Evolutionary conservation across 73 alveolate genomes (phyloP).

Genomic region (Symbiodinium pilosum): DNA sequence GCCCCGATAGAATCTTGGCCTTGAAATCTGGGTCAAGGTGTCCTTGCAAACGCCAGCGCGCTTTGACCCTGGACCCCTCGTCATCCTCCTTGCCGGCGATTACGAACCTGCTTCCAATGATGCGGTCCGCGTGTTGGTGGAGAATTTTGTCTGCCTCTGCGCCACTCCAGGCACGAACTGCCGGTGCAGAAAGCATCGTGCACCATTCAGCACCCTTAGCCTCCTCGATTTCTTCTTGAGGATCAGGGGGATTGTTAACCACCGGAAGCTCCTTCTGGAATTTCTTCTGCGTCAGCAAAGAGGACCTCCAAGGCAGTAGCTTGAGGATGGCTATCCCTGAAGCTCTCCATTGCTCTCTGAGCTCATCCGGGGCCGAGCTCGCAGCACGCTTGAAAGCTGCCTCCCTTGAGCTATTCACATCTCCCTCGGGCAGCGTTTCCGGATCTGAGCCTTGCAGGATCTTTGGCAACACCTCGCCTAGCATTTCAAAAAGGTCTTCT

Average conservation of each 20-base stretch:
- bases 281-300: constrained; percentile 1
- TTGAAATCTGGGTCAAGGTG: background rate
- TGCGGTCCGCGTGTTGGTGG: background rate
- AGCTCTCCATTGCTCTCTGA: background rate
- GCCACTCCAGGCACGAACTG: background rate
- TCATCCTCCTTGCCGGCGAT: background rate
- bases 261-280: background rate
- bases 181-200: background rate
- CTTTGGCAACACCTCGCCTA: no score
- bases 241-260: background rate
- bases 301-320: background rate
- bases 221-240: background rate
- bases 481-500: background rate
- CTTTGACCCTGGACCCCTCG: background rate
- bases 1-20: background rate
- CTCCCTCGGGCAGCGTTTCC: background rate
- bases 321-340: background rate
- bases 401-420: background rate
- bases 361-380: no score
- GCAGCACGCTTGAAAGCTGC: background rate
- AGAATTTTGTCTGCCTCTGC: background rate
- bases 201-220: background rate
- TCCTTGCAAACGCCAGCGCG: background rate
- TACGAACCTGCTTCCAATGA: constrained; percentile 19
- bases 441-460: background rate